Evolutionary conservation across 208 protist genomes (phyloP).

Genomic region (Trypanosoma avium): DNA sequence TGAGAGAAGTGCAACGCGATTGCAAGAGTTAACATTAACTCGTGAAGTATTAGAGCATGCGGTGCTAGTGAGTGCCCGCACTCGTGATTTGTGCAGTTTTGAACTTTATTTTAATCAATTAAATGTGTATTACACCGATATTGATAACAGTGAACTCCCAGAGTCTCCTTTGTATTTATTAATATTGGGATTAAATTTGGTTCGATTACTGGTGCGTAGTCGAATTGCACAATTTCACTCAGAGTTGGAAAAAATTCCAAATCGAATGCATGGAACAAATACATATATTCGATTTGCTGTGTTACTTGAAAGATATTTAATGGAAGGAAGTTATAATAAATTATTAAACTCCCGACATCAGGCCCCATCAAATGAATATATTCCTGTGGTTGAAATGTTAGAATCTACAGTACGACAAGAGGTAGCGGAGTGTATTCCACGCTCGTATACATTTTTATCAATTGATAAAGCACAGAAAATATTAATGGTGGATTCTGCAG

Average conservation of each 20-base stretch:
- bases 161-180: constrained; percentile 74
- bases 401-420: constrained; percentile 88
- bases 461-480: constrained; percentile 80
- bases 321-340: constrained; percentile 95
- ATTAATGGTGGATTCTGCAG: constrained; percentile 75
- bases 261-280: constrained; percentile 66
- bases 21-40: constrained; percentile 80
- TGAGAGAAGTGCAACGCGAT: constrained; percentile 60
- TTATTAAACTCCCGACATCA: constrained; percentile 81
- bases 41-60: constrained; percentile 87
- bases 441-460: constrained; percentile 79
- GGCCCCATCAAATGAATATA: constrained; percentile 89
- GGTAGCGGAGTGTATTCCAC: constrained; percentile 87
- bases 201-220: constrained; percentile 83
- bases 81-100: constrained; percentile 78
- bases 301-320: constrained; percentile 87
- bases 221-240: constrained; percentile 93
- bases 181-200: constrained; percentile 89
- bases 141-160: constrained; percentile 54
- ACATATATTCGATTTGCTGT: constrained; percentile 85
- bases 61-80: constrained; percentile 71
- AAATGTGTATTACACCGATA: constrained; percentile 89
- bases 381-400: constrained; percentile 89
- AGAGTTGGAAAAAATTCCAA: constrained; percentile 90
- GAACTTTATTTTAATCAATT: constrained; percentile 88